These are phyloP conservation scores for Pseudogymnoascus sp. DNA, from an alignment of 2,329 filamentous ascomycete genomes.

Conservation along the genomic window DNA sequence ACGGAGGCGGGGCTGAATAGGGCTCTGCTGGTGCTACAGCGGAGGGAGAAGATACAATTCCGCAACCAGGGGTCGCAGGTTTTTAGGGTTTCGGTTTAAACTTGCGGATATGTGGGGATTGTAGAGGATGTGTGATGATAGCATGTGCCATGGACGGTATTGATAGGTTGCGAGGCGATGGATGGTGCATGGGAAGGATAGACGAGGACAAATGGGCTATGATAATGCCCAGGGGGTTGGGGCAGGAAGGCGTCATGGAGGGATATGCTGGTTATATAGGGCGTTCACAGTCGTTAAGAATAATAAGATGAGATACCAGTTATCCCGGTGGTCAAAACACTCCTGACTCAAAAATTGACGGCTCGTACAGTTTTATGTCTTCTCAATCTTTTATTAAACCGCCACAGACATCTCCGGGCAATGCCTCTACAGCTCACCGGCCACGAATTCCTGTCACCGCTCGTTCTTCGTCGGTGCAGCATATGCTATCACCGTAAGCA, in stretches of 20 bases:
- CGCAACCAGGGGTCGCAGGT: slow-evolving; percentile 68
- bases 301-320: background rate
- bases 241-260: background rate
- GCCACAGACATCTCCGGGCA: too few species aligned
- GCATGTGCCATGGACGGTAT: background rate
- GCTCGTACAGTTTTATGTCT: too few species aligned
- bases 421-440: background rate
- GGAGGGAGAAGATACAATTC: slow-evolving; percentile 79
- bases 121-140: slow-evolving; percentile 1
- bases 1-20: slow-evolving; percentile 78
- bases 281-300: background rate
- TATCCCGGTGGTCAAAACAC: background rate
- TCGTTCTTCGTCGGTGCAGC: background rate
- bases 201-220: background rate
- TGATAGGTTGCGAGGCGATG: background rate
- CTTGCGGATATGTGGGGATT: background rate
- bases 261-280: background rate
- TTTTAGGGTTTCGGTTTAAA: slow-evolving; percentile 59
- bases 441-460: background rate
- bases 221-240: background rate
- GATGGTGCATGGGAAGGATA: background rate
- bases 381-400: too few species aligned
- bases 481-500: background rate
- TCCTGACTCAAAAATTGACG: too few species aligned
- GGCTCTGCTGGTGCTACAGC: slow-evolving; percentile 75